Conservation (phyloP, 352 stramenopile genomes). For the Phytophthora syringae region DNA sequence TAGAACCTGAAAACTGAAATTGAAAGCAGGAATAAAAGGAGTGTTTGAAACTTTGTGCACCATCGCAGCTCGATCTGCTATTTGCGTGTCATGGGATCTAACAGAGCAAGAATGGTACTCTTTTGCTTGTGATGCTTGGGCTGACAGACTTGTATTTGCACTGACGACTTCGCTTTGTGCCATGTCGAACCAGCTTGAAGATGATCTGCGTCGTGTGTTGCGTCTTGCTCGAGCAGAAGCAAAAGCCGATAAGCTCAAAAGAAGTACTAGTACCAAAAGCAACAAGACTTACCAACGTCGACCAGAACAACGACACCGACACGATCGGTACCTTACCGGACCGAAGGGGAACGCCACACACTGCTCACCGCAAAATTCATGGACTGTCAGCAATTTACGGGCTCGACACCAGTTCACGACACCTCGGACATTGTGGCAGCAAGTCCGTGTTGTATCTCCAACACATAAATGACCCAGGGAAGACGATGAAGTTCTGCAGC, state of each 20-base stretch:
- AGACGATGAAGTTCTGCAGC: conserved; percentile 30
- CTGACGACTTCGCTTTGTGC: neutral
- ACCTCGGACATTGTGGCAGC: conserved; percentile 34
- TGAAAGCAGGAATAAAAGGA: neutral
- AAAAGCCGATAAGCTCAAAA: conserved; percentile 12
- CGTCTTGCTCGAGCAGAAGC: conserved; percentile 45
- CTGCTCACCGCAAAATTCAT: conserved; percentile 42
- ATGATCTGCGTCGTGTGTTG: conserved; percentile 64
- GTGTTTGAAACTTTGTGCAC: conserved; percentile 1
- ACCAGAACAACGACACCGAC: conserved; percentile 38
- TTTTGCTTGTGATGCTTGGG: conserved; percentile 3
- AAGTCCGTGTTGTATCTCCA: conserved; percentile 18
- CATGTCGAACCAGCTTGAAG: conserved; percentile 51
- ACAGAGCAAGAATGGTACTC: neutral
- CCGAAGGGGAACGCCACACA: conserved; percentile 22
- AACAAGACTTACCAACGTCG: neutral
- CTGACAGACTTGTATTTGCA: conserved; percentile 7
- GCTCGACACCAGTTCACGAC: conserved; percentile 28
- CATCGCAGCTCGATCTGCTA: conserved; percentile 16
- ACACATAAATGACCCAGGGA: conserved; percentile 11
- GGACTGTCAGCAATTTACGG: conserved; percentile 42
- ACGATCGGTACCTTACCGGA: conserved; percentile 21
- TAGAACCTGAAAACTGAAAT: conserved; percentile 32
- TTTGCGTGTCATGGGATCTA: conserved; percentile 11
- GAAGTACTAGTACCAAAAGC: neutral